Percentiles rank a stretch among this genome's conserved stretches.
These are phyloP conservation scores for Pseudevernia furfuracea DNA, from an alignment of 495 filamentous ascomycete genomes.

Conservation along the genomic window DNA sequence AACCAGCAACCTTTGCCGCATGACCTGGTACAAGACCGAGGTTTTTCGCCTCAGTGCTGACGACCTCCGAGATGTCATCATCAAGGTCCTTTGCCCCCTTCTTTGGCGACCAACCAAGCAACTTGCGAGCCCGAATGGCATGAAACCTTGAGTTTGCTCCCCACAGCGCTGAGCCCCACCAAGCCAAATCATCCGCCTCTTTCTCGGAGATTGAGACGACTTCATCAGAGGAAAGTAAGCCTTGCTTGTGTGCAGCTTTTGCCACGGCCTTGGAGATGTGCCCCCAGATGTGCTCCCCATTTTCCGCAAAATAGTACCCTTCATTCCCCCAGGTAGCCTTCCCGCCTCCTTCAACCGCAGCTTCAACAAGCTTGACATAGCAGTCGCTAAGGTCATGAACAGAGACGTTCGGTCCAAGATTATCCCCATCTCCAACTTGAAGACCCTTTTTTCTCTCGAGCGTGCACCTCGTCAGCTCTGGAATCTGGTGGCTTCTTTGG, in stretches of 20 bases:
- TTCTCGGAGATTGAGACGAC: constrained; percentile 36
- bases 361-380: constrained; percentile 58
- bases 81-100: constrained; percentile 23
- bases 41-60: constrained; percentile 39
- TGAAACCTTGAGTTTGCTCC: constrained; percentile 48
- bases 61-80: constrained; percentile 27
- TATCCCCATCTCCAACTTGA: constrained; percentile 54
- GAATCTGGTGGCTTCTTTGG: constrained; percentile 57
- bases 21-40: constrained; percentile 33
- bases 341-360: constrained; percentile 49
- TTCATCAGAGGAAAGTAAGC: constrained; percentile 51
- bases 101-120: constrained; percentile 49
- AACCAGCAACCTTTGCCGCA: constrained; percentile 33
- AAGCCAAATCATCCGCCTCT: constrained; percentile 31
- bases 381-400: constrained; percentile 62
- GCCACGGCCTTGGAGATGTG: constrained; percentile 56
- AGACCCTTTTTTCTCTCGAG: constrained; percentile 57
- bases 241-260: constrained; percentile 53
- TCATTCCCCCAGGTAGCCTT: constrained; percentile 64
- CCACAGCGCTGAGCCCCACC: constrained; percentile 40
- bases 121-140: constrained; percentile 48
- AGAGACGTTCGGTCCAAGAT: constrained; percentile 68
- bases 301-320: constrained; percentile 70
- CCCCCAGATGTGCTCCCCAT: constrained; percentile 63
- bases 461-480: constrained; percentile 46